A percentile compares a stretch with the other conserved stretches of the same genome.
These are phyloP conservation scores for Grigorovia jiainica DNA, from an alignment of 805 yeast species.

Conservation along the genomic window DNA sequence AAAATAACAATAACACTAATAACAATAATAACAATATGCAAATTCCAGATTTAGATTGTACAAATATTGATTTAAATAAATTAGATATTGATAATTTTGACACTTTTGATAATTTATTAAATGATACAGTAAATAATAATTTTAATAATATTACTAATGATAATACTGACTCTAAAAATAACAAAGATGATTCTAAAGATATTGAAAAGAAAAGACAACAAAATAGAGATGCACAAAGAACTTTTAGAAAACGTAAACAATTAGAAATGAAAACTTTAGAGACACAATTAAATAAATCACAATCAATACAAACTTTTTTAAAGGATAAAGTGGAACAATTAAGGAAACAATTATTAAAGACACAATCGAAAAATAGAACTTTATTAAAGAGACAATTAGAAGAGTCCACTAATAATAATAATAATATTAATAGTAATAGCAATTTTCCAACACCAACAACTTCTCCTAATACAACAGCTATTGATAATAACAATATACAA, in stretches of 20 bases:
- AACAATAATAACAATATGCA: neutral
- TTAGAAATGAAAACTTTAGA: conserved; percentile 60
- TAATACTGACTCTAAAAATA: neutral
- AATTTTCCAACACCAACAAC: too few species aligned
- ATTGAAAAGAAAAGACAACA: conserved; percentile 54
- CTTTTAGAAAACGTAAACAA: conserved; percentile 76
- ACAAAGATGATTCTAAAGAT: conserved; percentile 24
- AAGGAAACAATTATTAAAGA: conserved; percentile 44
- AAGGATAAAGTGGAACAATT: conserved; percentile 41
- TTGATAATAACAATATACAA: too few species aligned
- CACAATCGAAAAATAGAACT: conserved; percentile 55
- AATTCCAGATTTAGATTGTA: too few species aligned
- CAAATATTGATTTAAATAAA: too few species aligned
- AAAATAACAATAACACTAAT: neutral
- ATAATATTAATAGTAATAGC: neutral
- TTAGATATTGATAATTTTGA: too few species aligned
- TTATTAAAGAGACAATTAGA: conserved; percentile 17
- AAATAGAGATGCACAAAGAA: conserved; percentile 81
- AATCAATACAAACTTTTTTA: conserved; percentile 40
- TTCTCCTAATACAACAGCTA: too few species aligned
- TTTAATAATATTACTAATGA: neutral
- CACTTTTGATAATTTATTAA: too few species aligned
- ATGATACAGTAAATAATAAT: too few species aligned
- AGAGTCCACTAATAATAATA: neutral
- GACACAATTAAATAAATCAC: conserved; percentile 46